phyloP scores from a whole-genome alignment of 1,284 basidiomycete species.

The Tetrapyrgos nigripes region DNA sequence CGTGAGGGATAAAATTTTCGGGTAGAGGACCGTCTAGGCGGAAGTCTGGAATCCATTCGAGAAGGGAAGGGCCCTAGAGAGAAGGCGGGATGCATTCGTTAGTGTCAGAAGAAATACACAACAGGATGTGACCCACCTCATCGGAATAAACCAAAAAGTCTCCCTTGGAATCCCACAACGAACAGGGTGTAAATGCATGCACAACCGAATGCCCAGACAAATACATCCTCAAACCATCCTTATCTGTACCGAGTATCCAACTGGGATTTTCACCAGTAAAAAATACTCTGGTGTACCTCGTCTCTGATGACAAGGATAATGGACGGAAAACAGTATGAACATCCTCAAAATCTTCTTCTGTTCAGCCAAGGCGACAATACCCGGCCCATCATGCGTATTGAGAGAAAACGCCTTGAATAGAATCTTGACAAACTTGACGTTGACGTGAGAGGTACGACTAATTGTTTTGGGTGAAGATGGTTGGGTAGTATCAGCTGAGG shows the following conservation, averaged over 20 bases:
- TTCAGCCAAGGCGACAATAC: slow-evolving; percentile 58
- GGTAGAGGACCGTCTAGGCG: slow-evolving; percentile 77
- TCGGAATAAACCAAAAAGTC: slow-evolving; percentile 88
- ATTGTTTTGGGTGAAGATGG: too few species aligned
- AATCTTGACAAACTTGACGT: slow-evolving; percentile 81
- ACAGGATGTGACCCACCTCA: too few species aligned
- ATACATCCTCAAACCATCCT: slow-evolving; percentile 66
- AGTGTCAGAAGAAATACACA: slow-evolving; percentile 50
- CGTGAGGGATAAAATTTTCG: slow-evolving; percentile 71
- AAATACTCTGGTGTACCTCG: slow-evolving; percentile 78
- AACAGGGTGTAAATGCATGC: slow-evolving; percentile 83
- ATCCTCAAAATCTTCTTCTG: slow-evolving; percentile 70
- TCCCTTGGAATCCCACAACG: slow-evolving; percentile 78
- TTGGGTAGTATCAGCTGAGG: slow-evolving; percentile 20
- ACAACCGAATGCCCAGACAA: slow-evolving; percentile 76
- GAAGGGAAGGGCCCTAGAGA: slow-evolving; percentile 79
- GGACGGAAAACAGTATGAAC: slow-evolving; percentile 77
- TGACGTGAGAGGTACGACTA: slow-evolving; percentile 55
- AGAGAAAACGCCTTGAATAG: slow-evolving; percentile 71
- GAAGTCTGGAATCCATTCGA: slow-evolving; percentile 84
- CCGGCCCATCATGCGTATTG: slow-evolving; percentile 45
- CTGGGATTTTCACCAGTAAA: slow-evolving; percentile 88
- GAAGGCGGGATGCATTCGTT: slow-evolving; percentile 10
- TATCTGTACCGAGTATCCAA: slow-evolving; percentile 83
- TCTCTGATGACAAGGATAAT: slow-evolving; percentile 52